phyloP scores from a whole-genome alignment of 495 filamentous ascomycete genomes.

The Podospora pseudoanserina region DNA sequence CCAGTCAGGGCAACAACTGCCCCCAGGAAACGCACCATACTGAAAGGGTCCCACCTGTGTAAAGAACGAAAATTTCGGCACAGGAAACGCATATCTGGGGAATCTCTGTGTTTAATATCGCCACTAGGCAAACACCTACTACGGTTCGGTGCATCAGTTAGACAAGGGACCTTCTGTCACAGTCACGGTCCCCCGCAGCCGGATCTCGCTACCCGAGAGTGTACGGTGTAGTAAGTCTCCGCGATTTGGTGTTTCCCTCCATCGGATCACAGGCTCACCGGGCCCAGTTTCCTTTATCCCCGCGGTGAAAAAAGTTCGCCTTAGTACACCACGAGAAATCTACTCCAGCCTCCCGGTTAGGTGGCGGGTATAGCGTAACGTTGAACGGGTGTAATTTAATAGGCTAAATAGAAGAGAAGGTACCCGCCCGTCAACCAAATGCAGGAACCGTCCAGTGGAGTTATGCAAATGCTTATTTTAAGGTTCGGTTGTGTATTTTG shows the following conservation, averaged over 20 bases:
- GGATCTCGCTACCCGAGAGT: background rate
- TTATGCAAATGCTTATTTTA: background rate
- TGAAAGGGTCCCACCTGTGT: background rate
- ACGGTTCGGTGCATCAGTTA: background rate
- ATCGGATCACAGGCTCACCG: background rate
- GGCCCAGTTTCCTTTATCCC: background rate
- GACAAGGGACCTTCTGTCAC: background rate
- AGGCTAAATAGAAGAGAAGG: slow-evolving; percentile 19
- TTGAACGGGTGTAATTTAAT: slow-evolving; percentile 11
- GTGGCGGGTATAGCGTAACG: slow-evolving; percentile 13
- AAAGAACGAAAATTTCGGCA: slow-evolving; percentile 1
- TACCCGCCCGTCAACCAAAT: background rate
- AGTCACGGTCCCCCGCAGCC: background rate
- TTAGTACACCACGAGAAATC: background rate
- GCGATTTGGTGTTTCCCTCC: background rate
- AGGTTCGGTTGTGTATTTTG: background rate
- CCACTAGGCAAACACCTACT: background rate
- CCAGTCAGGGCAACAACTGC: slow-evolving; percentile 15
- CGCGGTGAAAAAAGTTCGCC: background rate
- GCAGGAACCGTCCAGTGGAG: background rate
- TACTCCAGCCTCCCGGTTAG: background rate
- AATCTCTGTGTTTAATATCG: background rate
- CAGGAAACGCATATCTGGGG: background rate
- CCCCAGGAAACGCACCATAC: slow-evolving; percentile 16
- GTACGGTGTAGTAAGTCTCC: background rate